These are phyloP conservation scores for Cytospora mali DNA, from an alignment of 2,329 filamentous ascomycete genomes.

Conservation along the genomic window DNA sequence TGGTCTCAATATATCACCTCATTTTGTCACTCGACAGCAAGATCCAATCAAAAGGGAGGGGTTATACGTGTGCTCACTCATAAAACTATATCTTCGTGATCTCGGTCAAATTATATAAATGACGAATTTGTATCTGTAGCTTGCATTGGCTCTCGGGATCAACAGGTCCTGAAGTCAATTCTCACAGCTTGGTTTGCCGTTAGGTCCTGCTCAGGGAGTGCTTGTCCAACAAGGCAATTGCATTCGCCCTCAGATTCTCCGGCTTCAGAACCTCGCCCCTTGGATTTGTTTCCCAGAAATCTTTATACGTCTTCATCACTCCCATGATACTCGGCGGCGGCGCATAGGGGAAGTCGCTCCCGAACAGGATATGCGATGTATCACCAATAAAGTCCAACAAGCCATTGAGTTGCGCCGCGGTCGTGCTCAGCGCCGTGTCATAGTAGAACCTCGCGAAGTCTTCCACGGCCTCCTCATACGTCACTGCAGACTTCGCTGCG, in stretches of 20 bases:
- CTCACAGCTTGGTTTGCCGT: neutral
- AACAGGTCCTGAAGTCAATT: neutral
- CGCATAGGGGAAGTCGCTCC: constrained; percentile 43
- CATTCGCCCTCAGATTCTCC: constrained; percentile 20
- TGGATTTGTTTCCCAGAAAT: constrained; percentile 20
- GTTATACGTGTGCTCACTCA: too few relatives aligned
- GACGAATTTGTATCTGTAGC: too few relatives aligned
- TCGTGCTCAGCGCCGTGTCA: constrained; percentile 39
- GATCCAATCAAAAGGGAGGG: too few relatives aligned
- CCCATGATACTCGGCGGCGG: constrained; percentile 28
- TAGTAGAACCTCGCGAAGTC: constrained; percentile 39
- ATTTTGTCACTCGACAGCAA: too few relatives aligned
- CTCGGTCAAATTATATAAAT: too few relatives aligned
- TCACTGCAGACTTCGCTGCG: constrained; percentile 8
- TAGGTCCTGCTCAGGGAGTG: constrained; percentile 4
- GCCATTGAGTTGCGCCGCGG: constrained; percentile 33
- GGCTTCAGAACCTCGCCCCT: constrained; percentile 17
- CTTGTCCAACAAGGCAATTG: constrained; percentile 20
- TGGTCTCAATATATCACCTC: too few relatives aligned
- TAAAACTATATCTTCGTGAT: too few relatives aligned
- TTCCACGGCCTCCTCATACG: constrained; percentile 23
- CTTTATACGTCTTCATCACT: constrained; percentile 16
- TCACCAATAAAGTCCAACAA: constrained; percentile 35
- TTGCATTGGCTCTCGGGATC: neutral
- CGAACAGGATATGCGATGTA: constrained; percentile 37